A percentile compares a stretch with the other conserved stretches of the same genome.
phyloP scores from a whole-genome alignment of 441 rosid genomes.

The Flueggea neowawraea region DNA sequence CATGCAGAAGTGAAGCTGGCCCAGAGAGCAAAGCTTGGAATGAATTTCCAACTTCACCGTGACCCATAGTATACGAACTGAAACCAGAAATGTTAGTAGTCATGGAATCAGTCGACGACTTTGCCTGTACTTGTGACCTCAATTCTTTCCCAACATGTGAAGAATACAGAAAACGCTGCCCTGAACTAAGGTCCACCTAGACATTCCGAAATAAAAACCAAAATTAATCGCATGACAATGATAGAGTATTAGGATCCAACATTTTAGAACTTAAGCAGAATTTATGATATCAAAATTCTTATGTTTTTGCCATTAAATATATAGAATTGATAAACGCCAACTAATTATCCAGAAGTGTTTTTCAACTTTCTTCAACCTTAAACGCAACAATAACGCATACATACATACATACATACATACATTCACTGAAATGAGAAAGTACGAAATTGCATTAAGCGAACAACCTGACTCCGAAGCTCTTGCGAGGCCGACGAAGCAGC shows the following conservation, averaged over 20 bases:
- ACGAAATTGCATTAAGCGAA: not conserved
- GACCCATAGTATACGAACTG: slow-evolving; percentile 16
- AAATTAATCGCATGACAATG: not conserved
- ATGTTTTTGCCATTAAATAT: no score
- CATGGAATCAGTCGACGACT: slow-evolving; percentile 16
- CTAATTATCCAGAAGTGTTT: no score
- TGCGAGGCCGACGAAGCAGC: slow-evolving; percentile 29
- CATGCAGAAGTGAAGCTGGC: slow-evolving; percentile 29
- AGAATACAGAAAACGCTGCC: slow-evolving; percentile 17
- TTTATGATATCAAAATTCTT: no score
- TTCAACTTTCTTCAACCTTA: no score
- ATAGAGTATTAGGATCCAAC: not conserved
- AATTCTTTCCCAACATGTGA: slow-evolving; percentile 18
- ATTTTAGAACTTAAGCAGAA: no score
- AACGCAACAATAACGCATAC: no score
- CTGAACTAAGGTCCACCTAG: slow-evolving; percentile 28
- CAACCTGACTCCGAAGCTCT: slow-evolving; percentile 35
- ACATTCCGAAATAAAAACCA: not conserved
- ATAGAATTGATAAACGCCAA: no score
- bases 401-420: no score
- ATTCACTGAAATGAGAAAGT: not conserved
- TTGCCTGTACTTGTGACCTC: slow-evolving; percentile 22
- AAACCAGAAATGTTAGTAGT: slow-evolving; percentile 13
- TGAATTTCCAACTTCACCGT: slow-evolving; percentile 30
- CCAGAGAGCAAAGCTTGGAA: slow-evolving; percentile 42